A percentile compares a stretch with the other conserved stretches of the same genome.
Conservation (phyloP, 108 stramenopile species). For the Cyclotella cryptica region DNA sequence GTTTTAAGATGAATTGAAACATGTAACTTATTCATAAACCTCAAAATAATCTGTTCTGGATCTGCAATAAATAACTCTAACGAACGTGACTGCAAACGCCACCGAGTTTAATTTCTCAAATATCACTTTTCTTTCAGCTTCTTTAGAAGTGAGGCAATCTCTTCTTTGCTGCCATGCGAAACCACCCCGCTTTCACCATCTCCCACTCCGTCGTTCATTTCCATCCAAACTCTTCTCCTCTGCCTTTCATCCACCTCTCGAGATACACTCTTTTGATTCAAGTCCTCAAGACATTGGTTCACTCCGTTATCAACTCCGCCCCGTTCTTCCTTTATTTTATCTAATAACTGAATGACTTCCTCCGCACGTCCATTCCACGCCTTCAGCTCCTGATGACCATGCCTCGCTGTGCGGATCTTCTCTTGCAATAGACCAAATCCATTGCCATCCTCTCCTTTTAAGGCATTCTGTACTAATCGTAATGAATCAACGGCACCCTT, state of each 20-base stretch:
- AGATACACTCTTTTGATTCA: background rate
- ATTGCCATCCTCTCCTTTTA: background rate
- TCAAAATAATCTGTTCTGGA: background rate
- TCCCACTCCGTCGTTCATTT: constrained; percentile 14
- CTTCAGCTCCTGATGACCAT: constrained; percentile 43
- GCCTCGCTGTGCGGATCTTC: constrained; percentile 23
- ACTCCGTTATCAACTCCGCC: constrained; percentile 8
- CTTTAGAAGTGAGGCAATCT: constrained; percentile 31
- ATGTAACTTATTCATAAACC: background rate
- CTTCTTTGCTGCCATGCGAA: constrained; percentile 25
- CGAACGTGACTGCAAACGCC: background rate
- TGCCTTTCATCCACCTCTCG: constrained; percentile 23
- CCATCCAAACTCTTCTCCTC: constrained; percentile 28
- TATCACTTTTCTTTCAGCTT: constrained; percentile 35
- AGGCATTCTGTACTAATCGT: constrained; percentile 21
- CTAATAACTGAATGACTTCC: constrained; percentile 40
- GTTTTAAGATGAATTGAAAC: too few relatives aligned
- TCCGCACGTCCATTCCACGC: constrained; percentile 39
- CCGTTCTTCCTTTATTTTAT: constrained; percentile 45
- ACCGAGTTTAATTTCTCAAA: background rate
- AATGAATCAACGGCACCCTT: constrained; percentile 12
- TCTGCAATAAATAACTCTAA: background rate
- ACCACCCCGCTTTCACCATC: background rate
- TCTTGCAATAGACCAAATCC: constrained; percentile 11
- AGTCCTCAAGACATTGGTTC: background rate